Conservation (phyloP, 2,329 filamentous ascomycete species). For the Alternaria rosae region DNA sequence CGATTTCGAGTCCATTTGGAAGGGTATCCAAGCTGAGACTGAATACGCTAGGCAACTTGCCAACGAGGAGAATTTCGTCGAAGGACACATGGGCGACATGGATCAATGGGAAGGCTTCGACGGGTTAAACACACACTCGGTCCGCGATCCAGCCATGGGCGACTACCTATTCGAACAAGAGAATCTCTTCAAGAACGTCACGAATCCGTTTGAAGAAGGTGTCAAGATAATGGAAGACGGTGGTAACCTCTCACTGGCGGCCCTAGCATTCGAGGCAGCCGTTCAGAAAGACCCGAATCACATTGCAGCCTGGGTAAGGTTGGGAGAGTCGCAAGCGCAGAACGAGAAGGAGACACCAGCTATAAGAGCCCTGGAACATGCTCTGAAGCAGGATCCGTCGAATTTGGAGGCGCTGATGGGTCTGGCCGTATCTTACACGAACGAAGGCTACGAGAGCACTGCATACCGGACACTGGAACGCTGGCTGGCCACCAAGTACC, state of each 20-base stretch:
- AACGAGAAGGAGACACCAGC: constrained; percentile 98
- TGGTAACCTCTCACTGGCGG: constrained; percentile 91
- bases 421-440: constrained; percentile 94
- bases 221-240: constrained; percentile 92
- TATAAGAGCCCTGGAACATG: constrained; percentile 91
- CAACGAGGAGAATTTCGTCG: constrained; percentile 69
- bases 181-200: constrained; percentile 83
- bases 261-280: constrained; percentile 93
- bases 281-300: constrained; percentile 89
- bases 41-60: constrained; percentile 73
- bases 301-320: constrained; percentile 90
- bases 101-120: constrained; percentile 84
- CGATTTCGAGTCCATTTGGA: constrained; percentile 90
- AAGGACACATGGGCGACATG: constrained; percentile 72
- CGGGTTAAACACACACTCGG: constrained; percentile 70
- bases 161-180: constrained; percentile 95
- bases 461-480: constrained; percentile 95
- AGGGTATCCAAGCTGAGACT: constrained; percentile 79
- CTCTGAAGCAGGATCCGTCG: constrained; percentile 83
- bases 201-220: constrained; percentile 90
- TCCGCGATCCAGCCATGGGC: constrained; percentile 78
- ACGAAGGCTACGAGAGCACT: constrained; percentile 97
- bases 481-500: constrained; percentile 96
- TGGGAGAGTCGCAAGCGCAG: constrained; percentile 92
- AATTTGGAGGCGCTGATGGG: constrained; percentile 94